Evolutionary conservation across 2,329 filamentous ascomycete species (phyloP).

Genomic region (Daldinia eschscholtzii): DNA sequence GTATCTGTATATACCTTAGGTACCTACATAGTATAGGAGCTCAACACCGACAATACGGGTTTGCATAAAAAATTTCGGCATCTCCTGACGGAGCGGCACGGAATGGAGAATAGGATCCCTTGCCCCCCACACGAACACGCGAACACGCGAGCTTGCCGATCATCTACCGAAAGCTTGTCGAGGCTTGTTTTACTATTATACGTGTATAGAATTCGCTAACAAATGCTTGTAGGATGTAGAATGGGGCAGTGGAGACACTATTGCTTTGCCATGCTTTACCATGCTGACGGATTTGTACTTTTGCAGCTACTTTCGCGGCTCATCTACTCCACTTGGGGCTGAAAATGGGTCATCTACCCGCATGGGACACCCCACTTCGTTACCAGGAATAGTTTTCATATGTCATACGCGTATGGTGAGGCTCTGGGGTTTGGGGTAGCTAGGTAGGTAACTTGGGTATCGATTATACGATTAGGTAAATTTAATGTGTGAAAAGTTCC

Average conservation of each 20-base stretch:
- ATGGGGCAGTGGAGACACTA: too few relatives aligned
- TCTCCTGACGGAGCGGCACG: background rate
- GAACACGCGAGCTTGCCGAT: background rate
- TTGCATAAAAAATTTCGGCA: background rate
- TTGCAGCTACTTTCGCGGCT: background rate
- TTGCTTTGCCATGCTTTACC: too few relatives aligned
- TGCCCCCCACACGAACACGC: background rate
- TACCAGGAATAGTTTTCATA: background rate
- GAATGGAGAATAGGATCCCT: background rate
- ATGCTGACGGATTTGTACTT: background rate
- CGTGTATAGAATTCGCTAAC: too few relatives aligned
- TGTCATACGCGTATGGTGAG: background rate
- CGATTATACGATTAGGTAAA: background rate
- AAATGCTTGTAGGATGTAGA: too few relatives aligned
- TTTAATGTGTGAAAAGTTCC: background rate
- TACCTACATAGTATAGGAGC: background rate
- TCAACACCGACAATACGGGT: background rate
- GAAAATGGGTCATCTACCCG: background rate
- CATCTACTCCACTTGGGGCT: background rate
- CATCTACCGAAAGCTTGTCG: background rate
- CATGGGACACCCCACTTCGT: background rate
- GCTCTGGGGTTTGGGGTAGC: background rate
- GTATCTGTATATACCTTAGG: too few relatives aligned
- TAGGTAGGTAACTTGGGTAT: background rate
- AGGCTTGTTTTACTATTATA: background rate